Percentiles rank a stretch among this genome's conserved stretches.
Evolutionary conservation across 495 filamentous ascomycete species (phyloP).

Genomic region (Parathielavia appendiculata): DNA sequence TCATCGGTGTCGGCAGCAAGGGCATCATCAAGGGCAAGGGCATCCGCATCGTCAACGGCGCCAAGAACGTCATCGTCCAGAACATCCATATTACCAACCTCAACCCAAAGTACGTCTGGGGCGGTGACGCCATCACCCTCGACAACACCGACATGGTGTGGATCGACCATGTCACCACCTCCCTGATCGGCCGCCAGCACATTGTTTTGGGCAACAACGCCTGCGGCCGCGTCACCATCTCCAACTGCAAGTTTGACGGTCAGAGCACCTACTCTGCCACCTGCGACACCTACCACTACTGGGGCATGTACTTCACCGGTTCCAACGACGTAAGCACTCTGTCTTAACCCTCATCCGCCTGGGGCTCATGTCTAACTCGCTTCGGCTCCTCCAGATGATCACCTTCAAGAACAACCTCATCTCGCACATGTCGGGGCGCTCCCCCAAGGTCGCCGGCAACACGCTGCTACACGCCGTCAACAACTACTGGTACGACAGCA

Average conservation of each 20-base stretch:
- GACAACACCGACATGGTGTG: conserved; percentile 7
- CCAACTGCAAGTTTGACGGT: conserved; percentile 10
- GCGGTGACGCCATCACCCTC: conserved; percentile 10
- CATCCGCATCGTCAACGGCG: conserved; percentile 5
- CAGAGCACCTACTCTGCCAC: conserved; percentile 4
- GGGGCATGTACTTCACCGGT: conserved; percentile 8
- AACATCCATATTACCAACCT: conserved; percentile 12
- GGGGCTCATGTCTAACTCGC: background rate
- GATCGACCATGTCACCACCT: conserved; percentile 12
- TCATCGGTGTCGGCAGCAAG: conserved; percentile 7
- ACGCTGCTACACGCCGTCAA: conserved; percentile 9
- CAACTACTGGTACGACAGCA: conserved; percentile 14
- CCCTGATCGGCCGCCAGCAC: conserved; percentile 7
- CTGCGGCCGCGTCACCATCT: conserved; percentile 6
- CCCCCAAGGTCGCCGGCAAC: conserved; percentile 9
- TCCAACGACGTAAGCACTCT: conserved; percentile 21
- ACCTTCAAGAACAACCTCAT: conserved; percentile 11
- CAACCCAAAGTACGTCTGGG: conserved; percentile 10
- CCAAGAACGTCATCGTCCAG: conserved; percentile 9
- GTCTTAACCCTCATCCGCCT: conserved; percentile 2
- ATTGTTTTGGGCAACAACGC: conserved; percentile 3
- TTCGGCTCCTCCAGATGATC: conserved; percentile 2
- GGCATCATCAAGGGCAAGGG: conserved; percentile 13
- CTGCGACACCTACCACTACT: conserved; percentile 12
- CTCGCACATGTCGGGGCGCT: conserved; percentile 2